Evolutionary conservation across 1,284 basidiomycete genomes (phyloP).

Genomic region (Papiliotrema laurentii): DNA sequence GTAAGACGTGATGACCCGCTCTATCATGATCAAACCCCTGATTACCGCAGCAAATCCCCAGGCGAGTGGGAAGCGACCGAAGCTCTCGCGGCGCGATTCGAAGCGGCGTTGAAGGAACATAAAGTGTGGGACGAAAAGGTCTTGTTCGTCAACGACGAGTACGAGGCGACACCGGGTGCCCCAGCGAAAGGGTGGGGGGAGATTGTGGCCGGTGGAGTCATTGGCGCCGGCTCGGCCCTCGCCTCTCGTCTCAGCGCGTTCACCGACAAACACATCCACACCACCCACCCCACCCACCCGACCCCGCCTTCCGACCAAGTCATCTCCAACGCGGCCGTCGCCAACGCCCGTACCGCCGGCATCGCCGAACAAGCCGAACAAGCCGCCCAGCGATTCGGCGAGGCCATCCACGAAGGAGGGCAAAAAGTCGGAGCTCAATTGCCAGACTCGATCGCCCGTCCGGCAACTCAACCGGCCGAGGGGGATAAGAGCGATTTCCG

Average conservation of each 20-base stretch:
- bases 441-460: slow-evolving; percentile 20
- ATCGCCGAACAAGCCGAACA: slow-evolving; percentile 22
- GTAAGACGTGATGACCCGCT: no score
- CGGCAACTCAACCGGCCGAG: slow-evolving; percentile 16
- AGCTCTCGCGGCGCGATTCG: slow-evolving; percentile 26
- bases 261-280: slow-evolving; percentile 28
- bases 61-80: slow-evolving; percentile 43
- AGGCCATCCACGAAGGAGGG: slow-evolving; percentile 30
- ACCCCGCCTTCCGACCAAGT: slow-evolving; percentile 15
- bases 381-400: slow-evolving; percentile 18
- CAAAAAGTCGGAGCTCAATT: slow-evolving; percentile 21
- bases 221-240: slow-evolving; percentile 24
- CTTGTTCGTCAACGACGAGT: slow-evolving; percentile 46
- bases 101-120: slow-evolving; percentile 31
- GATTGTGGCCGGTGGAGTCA: slow-evolving; percentile 30
- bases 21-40: neutral
- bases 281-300: slow-evolving; percentile 24
- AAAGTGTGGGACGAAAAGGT: slow-evolving; percentile 38
- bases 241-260: slow-evolving; percentile 22
- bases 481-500: slow-evolving; percentile 25
- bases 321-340: slow-evolving; percentile 7
- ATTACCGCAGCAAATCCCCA: slow-evolving; percentile 26
- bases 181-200: slow-evolving; percentile 39
- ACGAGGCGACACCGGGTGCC: slow-evolving; percentile 25
- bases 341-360: slow-evolving; percentile 13